Evolutionary conservation across 2,329 filamentous ascomycete species (phyloP).

Genomic region (Pochonia chlamydosporia): DNA sequence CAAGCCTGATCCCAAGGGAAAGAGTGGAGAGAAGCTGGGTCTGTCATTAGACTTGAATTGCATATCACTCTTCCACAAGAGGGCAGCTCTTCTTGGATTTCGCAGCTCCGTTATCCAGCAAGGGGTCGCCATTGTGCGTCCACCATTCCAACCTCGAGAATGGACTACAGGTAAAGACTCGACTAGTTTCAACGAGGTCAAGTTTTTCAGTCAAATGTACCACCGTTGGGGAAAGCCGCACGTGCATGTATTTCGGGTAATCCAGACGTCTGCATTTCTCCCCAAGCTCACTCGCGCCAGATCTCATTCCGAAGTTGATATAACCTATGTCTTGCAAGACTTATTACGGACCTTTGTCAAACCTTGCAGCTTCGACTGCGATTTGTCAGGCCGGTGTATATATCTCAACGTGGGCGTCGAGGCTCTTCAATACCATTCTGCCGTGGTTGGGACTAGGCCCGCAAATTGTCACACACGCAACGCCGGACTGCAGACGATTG

Average conservation of each 20-base stretch:
- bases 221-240: constrained; percentile 1
- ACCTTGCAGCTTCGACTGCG: neutral
- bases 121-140: neutral
- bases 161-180: neutral
- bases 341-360: neutral
- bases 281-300: neutral
- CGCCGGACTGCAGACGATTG: too few species aligned
- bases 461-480: too few species aligned
- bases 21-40: too few species aligned
- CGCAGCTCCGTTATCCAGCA: constrained; percentile 4
- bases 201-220: neutral
- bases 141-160: neutral
- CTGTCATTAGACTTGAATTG: constrained; percentile 3
- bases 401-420: neutral
- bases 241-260: neutral
- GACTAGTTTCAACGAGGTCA: neutral
- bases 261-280: constrained; percentile 4
- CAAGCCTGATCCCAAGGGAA: constrained; percentile 2
- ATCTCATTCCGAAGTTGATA: neutral
- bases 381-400: too few species aligned
- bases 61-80: constrained; percentile 6
- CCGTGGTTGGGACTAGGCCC: too few species aligned
- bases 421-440: too few species aligned
- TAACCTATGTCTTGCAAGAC: neutral
- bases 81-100: constrained; percentile 10